A percentile compares a stretch with the other conserved stretches of the same genome.
Conservation (phyloP, 371 early-diverging fungal genomes). For the Mortierella sp. region DNA sequence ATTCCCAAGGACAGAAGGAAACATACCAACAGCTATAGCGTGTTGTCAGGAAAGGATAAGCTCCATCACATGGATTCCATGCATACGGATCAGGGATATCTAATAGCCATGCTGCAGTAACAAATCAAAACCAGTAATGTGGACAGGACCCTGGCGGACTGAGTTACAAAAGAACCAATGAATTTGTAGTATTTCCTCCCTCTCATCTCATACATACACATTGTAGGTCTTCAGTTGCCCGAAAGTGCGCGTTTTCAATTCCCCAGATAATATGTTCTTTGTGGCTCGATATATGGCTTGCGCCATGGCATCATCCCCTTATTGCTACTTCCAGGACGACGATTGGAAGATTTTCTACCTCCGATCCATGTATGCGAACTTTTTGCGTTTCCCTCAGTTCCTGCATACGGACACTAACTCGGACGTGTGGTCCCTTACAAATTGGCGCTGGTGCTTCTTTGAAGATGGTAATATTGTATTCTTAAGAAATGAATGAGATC, state of each 20-base stretch:
- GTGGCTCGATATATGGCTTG: slow-evolving; percentile 74
- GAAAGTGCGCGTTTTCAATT: slow-evolving; percentile 64
- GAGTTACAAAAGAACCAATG: not conserved
- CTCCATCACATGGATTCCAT: slow-evolving; percentile 29
- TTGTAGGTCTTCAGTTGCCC: slow-evolving; percentile 57
- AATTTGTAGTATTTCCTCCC: not conserved
- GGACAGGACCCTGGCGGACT: not conserved
- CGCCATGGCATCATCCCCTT: slow-evolving; percentile 66
- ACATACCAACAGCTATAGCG: too few species aligned
- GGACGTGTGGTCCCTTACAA: slow-evolving; percentile 64
- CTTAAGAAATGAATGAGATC: not conserved
- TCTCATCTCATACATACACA: not conserved
- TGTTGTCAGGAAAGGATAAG: not conserved
- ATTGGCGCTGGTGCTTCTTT: slow-evolving; percentile 77
- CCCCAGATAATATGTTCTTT: slow-evolving; percentile 63
- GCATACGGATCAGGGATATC: not conserved
- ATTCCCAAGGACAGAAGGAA: not conserved
- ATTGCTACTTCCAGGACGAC: slow-evolving; percentile 76
- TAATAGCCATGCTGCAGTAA: too few species aligned
- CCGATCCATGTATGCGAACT: slow-evolving; percentile 73
- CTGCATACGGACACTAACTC: slow-evolving; percentile 69
- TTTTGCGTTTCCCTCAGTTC: slow-evolving; percentile 65
- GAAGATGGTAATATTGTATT: slow-evolving; percentile 62
- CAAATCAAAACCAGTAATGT: too few species aligned
- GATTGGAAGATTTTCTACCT: slow-evolving; percentile 58